Conservation (phyloP, 345 rosid species). For the Gossypium longicalyx region DNA sequence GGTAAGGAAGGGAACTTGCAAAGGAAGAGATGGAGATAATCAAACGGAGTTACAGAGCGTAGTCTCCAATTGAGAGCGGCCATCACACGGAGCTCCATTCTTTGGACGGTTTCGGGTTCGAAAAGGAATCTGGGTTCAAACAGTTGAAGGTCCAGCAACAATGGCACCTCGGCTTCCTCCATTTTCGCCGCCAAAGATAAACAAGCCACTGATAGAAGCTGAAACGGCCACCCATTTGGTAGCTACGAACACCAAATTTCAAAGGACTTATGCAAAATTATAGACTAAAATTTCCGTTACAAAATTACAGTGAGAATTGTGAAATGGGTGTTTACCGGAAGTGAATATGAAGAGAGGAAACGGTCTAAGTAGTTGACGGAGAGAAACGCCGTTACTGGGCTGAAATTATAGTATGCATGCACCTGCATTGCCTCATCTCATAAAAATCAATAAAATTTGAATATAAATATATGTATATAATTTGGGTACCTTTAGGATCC, state of each 20-base stretch:
- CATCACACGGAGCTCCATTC: constrained; percentile 62
- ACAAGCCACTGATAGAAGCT: constrained; percentile 66
- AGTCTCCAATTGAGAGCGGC: constrained; percentile 48
- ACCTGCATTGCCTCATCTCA: constrained; percentile 38
- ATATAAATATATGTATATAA: neutral
- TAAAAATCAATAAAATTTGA: neutral
- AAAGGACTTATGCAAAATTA: neutral
- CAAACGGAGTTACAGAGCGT: constrained; percentile 53
- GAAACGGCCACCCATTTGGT: constrained; percentile 54
- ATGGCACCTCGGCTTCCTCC: constrained; percentile 52
- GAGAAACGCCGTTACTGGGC: constrained; percentile 49
- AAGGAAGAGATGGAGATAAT: constrained; percentile 44
- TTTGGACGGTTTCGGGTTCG: constrained; percentile 44
- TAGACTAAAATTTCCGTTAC: neutral
- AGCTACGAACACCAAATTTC: constrained; percentile 9
- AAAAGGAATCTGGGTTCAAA: constrained; percentile 51
- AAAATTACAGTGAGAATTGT: neutral
- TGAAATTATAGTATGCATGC: constrained; percentile 42
- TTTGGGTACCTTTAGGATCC: constrained; percentile 50
- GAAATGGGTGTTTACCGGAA: constrained; percentile 31
- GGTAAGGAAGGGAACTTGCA: constrained; percentile 27
- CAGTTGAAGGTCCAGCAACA: constrained; percentile 45
- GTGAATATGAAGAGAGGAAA: constrained; percentile 44
- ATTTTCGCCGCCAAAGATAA: constrained; percentile 65
- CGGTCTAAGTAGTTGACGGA: constrained; percentile 63